Percentiles rank a stretch among this genome's conserved stretches.
Conservation (phyloP, 164 flowering plant species). For the Kalanchoe fedtschenkoi region DNA sequence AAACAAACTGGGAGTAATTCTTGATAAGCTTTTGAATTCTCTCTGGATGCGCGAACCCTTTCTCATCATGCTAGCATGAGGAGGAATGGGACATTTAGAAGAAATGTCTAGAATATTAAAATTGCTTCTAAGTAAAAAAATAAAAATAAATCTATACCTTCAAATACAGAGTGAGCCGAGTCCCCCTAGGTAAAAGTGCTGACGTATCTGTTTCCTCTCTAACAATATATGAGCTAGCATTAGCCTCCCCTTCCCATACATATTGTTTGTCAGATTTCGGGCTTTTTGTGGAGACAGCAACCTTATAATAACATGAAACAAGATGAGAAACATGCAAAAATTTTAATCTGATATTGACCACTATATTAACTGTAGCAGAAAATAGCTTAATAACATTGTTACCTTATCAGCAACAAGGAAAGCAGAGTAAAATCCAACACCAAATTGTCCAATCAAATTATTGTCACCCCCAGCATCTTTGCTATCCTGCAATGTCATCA, state of each 20-base stretch:
- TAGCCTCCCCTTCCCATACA: constrained; percentile 95
- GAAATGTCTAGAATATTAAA: neutral
- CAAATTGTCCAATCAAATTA: constrained; percentile 98
- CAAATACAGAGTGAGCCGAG: constrained; percentile 68
- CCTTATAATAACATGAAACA: constrained; percentile 28
- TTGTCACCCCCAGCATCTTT: constrained; percentile 82
- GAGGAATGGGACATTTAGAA: neutral
- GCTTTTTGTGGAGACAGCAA: constrained; percentile 83
- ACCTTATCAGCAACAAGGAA: constrained; percentile 88
- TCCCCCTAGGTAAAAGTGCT: constrained; percentile 82
- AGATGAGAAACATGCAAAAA: neutral
- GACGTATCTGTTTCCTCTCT: constrained; percentile 89
- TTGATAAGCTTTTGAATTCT: constrained; percentile 80
- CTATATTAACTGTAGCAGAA: neutral
- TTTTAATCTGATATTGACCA: neutral
- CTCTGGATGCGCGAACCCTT: constrained; percentile 89
- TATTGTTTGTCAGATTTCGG: constrained; percentile 94
- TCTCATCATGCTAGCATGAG: constrained; percentile 59
- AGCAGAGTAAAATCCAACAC: constrained; percentile 97
- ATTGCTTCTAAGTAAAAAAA: neutral
- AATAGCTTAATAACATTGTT: neutral
- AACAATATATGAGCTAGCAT: constrained; percentile 75
- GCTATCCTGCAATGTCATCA: constrained; percentile 55
- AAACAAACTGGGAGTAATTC: constrained; percentile 92
- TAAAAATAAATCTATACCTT: constrained; percentile 39